Base-by-base conservation (phyloP, 2,329 filamentous ascomycete species). In the Dactylellina parvicollis region DNA sequence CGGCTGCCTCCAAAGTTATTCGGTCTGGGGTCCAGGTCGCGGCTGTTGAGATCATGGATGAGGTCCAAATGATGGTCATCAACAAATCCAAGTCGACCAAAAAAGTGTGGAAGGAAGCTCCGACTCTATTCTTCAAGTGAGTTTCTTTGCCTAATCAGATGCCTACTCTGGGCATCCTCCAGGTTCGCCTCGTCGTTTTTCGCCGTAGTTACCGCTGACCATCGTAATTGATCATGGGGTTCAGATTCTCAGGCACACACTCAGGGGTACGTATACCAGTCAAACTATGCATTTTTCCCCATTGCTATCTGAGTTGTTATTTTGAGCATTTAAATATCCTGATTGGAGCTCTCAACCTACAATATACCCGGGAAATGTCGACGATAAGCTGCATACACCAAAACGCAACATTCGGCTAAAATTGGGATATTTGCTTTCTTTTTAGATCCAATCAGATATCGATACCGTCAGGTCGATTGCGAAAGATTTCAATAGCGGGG, bases 21-120 rank as follows among this genome's bases (percentile, higher is more conserved):
- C 87, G 90, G 77, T 85, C 87, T 0, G 90, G 89, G 0, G 84
- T 92, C 2, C 90, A 89, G 0, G 85, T 93, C 4, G 90, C 89
- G 0, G 89, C 89, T 2, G 89, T 93, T 86, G 91, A 95, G 81
- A 88, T 95, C 76, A 92, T 95, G 90, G 91, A 95, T 78, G 91
- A 95, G 67, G 89, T 94, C 2, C 90, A 93, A 80, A 95, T 95
- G 91, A 86, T 84, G 75, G 90, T 94, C 0, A 88, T 95, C 78
- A 95, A 95, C 81, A 83, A 88, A 59, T 86, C 89, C 9, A 89
- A 90, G 0, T 87, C 87, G 2, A 92, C 90, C 0, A 85, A 86
- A 5, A 82, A 86, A 4, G 86, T 86, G 44, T 94, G 91, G 91
- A 86, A 89, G 77, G 91, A 93, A 80, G 81, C 85, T 61, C 90